Base-by-base conservation (phyloP, 164 flowering plant genomes). In the Taxillus chinensis region DNA sequence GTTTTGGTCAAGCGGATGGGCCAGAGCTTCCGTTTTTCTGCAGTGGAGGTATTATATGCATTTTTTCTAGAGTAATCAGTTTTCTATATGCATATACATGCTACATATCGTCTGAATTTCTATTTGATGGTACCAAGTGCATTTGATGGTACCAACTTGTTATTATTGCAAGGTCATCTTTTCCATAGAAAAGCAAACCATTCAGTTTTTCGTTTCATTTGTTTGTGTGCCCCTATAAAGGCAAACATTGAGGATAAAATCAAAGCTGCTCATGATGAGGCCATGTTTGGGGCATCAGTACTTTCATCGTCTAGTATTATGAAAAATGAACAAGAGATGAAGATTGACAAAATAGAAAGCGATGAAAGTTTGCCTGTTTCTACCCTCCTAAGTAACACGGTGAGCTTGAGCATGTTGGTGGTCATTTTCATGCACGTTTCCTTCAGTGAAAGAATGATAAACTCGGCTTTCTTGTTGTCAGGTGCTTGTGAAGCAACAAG, bases 401-500 rank as follows among this genome's bases (percentile, higher is more conserved):
- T 86, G 65, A 56, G 57, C 48, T 11, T 4, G 43, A 49, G 41
- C 6, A 27, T 51, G 5, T 15, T 5, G 9, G 51, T 48, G 57
- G 43, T 55, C 16, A 3, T 16, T 14, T 5, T 2, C 6, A 6
- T 14, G 27, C 4, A 5, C 2, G 17, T 14, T 5, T 55, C 52
- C 55, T 11, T 56, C 48, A 5, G 53, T 13, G 56, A 37, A 39
- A 54, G 11, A 4, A 5, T 3, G 17, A 27, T 5, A 7, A 54
- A 54, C 39, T 5, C 0, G 51, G 39, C 16, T 9, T 66, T 66
- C 17, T 39, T 55, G 61, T 53, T 66, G 58, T 51, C 66, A 92
- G 98, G 90, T 89, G 41, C 80, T 84, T 40, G 74, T 86, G 37
- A 87, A 76, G 84, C 87, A 92, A 60, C 85, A 79, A 75, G 95